phyloP scores from a whole-genome alignment of 1,139 yeast species.

The Sporopachydermia cereana region DNA sequence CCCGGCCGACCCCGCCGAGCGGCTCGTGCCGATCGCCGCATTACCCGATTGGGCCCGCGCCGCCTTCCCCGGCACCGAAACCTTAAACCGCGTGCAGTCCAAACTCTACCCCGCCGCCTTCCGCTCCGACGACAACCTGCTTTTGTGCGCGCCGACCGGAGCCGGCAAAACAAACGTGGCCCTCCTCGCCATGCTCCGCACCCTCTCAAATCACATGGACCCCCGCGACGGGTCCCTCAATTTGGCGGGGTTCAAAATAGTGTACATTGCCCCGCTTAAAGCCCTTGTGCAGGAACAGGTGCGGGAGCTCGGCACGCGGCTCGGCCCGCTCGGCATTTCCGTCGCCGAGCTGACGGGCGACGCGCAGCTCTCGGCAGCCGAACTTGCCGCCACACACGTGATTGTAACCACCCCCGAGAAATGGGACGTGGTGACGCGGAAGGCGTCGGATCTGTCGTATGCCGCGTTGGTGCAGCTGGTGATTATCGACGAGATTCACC shows the following conservation, averaged over 20 bases:
- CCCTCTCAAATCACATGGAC: conserved; percentile 44
- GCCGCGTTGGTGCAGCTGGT: conserved; percentile 54
- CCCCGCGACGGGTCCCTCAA: conserved; percentile 37
- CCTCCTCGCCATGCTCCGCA: conserved; percentile 57
- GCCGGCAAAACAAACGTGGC: conserved; percentile 98
- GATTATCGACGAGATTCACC: conserved; percentile 90
- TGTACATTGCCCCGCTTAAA: conserved; percentile 87
- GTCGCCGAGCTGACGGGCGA: conserved; percentile 93
- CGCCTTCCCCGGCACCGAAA: conserved; percentile 61
- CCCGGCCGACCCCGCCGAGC: conserved; percentile 26
- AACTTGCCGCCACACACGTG: conserved; percentile 69
- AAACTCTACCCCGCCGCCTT: conserved; percentile 73
- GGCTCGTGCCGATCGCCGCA: conserved; percentile 44
- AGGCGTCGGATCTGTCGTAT: conserved; percentile 51
- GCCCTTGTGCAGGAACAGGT: conserved; percentile 95
- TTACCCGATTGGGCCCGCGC: conserved; percentile 76
- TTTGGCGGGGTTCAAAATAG: conserved; percentile 55
- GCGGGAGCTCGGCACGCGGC: conserved; percentile 66
- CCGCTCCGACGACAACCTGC: conserved; percentile 52
- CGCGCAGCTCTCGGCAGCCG: conserved; percentile 62
- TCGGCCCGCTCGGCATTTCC: conserved; percentile 52
- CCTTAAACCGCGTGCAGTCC: conserved; percentile 77
- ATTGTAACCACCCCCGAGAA: conserved; percentile 92
- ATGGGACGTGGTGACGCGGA: conserved; percentile 94
- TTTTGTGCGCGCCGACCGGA: conserved; percentile 96